Evolutionary conservation across 805 yeast genomes (phyloP), one percentile per base, ranked within the genome.

Genomic region (Monosporozyma servazzii): DNA sequence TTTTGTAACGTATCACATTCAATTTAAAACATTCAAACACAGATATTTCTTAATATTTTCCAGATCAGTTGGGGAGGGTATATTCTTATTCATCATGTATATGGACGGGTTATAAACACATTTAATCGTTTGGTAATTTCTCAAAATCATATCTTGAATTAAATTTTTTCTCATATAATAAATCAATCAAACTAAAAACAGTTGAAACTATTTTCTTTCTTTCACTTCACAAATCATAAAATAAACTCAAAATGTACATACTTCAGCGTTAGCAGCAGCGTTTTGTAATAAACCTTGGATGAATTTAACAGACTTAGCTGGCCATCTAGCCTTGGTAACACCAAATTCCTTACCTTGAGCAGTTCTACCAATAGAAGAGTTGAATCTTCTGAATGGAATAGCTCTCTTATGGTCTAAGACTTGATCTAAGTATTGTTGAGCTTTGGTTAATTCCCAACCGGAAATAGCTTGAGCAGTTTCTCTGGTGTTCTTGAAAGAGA

Each of bases 261-360:
- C 79, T 76, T 90, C 98, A 76, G 99, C 99, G 81, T 91, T 93
- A 70, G 99, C 85, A 76, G 89, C 90, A 73, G 99, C 99, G 78
- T 93, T 93, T 78, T 84, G 84, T 77, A 93, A 83, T 74, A 93
- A 84, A 75, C 88, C 96, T 75, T 86, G 84, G 71, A 93, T 78
- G 78, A 86, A 89, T 79, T 88, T 87, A 75, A 93, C 97, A 61
- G 96, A 87, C 86, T 93, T 93, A 63, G 82, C 96, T 73, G 99
- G 99, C 99, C 99, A 93, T 88, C 99, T 90, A 69, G 99, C 99
- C 80, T 86, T 90, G 84, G 96, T 88, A 74, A 90, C 96, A 79
- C 98, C 98, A 72, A 91, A 93, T 82, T 93, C 99, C 81, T 93
- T 91, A 80, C 96, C 99, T 81, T 93, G 99, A 68, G 95, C 96